These are phyloP conservation scores for Camelina laxa DNA, from an alignment of 345 rosid genomes.

Conservation along the genomic window DNA sequence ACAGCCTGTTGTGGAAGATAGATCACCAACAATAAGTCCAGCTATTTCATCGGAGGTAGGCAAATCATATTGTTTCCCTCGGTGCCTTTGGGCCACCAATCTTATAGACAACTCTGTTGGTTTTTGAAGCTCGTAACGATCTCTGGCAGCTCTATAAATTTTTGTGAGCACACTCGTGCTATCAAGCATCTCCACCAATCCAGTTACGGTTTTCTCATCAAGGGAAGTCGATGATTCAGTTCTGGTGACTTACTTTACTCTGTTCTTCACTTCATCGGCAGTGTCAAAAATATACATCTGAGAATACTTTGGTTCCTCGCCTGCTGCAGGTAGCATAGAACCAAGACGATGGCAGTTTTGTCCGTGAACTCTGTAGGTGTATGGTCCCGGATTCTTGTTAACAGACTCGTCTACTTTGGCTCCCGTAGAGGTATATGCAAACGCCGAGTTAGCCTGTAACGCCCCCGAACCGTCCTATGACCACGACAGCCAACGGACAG, in stretches of 20 bases:
- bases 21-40: background rate
- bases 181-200: background rate
- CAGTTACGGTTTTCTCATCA: background rate
- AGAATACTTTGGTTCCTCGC: background rate
- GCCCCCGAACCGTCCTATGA: too few species aligned
- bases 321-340: background rate
- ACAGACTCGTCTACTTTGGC: too few species aligned
- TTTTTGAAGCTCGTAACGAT: background rate
- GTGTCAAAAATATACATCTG: conserved; percentile 10
- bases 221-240: background rate
- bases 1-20: background rate
- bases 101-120: background rate
- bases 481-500: too few species aligned
- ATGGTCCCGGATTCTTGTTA: background rate
- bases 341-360: background rate
- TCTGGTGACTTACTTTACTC: background rate
- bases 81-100: too few species aligned
- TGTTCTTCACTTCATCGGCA: background rate
- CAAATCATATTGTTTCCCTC: too few species aligned
- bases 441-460: too few species aligned
- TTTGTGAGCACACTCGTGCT: background rate
- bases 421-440: too few species aligned
- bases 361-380: background rate
- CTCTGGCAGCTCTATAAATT: background rate
- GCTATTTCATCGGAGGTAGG: too few species aligned